Conservation (phyloP, 805 yeast genomes). For the Saturnispora galanensis region DNA sequence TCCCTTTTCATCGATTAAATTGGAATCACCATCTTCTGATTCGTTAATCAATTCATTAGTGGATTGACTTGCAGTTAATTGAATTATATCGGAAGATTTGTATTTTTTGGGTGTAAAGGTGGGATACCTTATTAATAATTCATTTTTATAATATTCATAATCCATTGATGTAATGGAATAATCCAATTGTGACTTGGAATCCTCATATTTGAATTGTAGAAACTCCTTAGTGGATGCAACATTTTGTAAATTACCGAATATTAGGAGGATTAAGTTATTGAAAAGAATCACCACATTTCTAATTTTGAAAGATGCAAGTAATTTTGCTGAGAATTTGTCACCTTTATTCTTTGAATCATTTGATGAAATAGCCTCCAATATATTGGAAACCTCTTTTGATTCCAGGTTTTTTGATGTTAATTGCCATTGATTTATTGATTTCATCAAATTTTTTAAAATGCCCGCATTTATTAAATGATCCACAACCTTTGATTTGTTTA, state of each 20-base stretch:
- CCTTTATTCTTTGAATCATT: constrained; percentile 4
- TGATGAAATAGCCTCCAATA: constrained; percentile 12
- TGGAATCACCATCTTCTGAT: constrained; percentile 24
- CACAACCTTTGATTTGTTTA: constrained; percentile 4
- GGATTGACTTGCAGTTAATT: constrained; percentile 22
- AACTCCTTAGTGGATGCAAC: constrained; percentile 36
- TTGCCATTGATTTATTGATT: constrained; percentile 57
- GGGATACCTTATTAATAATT: constrained; percentile 67
- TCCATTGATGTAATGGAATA: constrained; percentile 66
- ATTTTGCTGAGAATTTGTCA: constrained; percentile 19
- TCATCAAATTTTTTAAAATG: constrained; percentile 35
- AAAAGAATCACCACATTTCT: constrained; percentile 46
- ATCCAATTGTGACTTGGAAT: neutral
- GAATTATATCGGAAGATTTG: constrained; percentile 35
- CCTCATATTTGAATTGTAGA: constrained; percentile 30
- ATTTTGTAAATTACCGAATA: constrained; percentile 48
- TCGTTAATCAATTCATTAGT: neutral
- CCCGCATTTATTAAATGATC: constrained; percentile 19
- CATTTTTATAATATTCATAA: constrained; percentile 71
- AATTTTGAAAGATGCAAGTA: constrained; percentile 31
- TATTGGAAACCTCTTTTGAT: constrained; percentile 12
- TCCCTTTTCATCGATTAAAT: constrained; percentile 11
- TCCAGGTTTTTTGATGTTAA: constrained; percentile 31
- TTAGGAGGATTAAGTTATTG: constrained; percentile 45
- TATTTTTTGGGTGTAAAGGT: constrained; percentile 45